phyloP scores from a whole-genome alignment of 2,329 filamentous ascomycete species.

The Colletotrichum kahawae region DNA sequence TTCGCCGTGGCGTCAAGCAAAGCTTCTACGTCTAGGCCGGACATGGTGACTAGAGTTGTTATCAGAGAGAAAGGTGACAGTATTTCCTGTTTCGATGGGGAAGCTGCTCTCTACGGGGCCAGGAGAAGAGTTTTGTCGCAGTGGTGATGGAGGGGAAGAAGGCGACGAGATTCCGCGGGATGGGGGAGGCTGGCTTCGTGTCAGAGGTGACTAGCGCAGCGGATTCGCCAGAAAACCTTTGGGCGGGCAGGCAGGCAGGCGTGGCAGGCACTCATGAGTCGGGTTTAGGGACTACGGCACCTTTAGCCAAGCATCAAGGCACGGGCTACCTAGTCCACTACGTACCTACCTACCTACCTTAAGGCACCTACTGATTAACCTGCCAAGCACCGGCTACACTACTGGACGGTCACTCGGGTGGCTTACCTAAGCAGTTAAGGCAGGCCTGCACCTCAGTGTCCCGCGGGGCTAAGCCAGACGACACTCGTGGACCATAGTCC shows the following conservation, averaged over 20 bases:
- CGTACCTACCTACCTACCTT: not conserved
- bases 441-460: not conserved
- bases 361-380: not conserved
- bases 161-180: not conserved
- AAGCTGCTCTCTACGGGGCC: not conserved
- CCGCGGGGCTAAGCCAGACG: too few relatives aligned
- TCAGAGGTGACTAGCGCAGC: not conserved
- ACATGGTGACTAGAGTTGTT: slow-evolving; percentile 40
- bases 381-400: not conserved
- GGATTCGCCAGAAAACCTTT: not conserved
- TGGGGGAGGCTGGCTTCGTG: not conserved
- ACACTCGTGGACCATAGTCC: not conserved
- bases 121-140: not conserved
- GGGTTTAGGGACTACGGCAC: not conserved
- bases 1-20: slow-evolving; percentile 85
- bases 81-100: not conserved
- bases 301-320: not conserved
- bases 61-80: not conserved
- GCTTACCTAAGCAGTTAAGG: not conserved
- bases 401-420: not conserved
- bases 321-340: not conserved
- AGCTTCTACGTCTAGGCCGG: slow-evolving; percentile 79
- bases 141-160: not conserved
- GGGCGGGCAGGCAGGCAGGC: not conserved
- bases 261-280: not conserved